phyloP scores from a whole-genome alignment of 1,284 basidiomycete species.

The Abortiporus biennis region DNA sequence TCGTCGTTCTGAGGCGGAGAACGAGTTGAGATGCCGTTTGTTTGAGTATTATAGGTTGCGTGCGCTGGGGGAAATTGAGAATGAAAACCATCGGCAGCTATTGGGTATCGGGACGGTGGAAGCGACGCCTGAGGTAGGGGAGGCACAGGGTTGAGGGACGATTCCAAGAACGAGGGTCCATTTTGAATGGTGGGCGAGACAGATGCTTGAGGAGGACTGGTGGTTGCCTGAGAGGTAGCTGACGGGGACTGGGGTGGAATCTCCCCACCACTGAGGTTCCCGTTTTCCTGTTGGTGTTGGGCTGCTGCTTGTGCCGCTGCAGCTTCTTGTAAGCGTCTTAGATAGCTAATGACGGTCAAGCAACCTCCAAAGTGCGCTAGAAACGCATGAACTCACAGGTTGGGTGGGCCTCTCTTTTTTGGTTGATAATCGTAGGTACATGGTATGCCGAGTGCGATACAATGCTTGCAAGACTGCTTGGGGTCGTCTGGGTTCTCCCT shows the following conservation, averaged over 20 bases:
- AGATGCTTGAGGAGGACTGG: conserved; percentile 45
- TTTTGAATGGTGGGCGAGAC: conserved; percentile 36
- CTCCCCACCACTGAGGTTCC: conserved; percentile 31
- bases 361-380: conserved; percentile 1
- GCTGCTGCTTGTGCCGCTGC: conserved; percentile 49
- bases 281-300: conserved; percentile 29
- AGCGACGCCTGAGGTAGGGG: conserved; percentile 35
- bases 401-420: conserved; percentile 86
- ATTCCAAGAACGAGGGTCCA: conserved; percentile 44
- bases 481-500: conserved; percentile 71
- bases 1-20: conserved; percentile 33
- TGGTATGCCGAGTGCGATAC: conserved; percentile 72
- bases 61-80: conserved; percentile 36
- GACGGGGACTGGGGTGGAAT: conserved; percentile 42
- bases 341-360: conserved; percentile 42
- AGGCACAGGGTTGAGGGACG: conserved; percentile 38
- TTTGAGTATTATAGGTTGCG: conserved; percentile 11
- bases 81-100: conserved; percentile 61
- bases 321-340: conserved; percentile 73
- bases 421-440: conserved; percentile 91
- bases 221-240: conserved; percentile 31
- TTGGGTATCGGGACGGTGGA: conserved; percentile 64
- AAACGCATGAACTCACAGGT: conserved; percentile 53
- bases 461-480: conserved; percentile 78
- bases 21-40: conserved; percentile 14